Base-by-base conservation (phyloP, 2,329 filamentous ascomycete species). In the Alternaria novae-zelandiae region DNA sequence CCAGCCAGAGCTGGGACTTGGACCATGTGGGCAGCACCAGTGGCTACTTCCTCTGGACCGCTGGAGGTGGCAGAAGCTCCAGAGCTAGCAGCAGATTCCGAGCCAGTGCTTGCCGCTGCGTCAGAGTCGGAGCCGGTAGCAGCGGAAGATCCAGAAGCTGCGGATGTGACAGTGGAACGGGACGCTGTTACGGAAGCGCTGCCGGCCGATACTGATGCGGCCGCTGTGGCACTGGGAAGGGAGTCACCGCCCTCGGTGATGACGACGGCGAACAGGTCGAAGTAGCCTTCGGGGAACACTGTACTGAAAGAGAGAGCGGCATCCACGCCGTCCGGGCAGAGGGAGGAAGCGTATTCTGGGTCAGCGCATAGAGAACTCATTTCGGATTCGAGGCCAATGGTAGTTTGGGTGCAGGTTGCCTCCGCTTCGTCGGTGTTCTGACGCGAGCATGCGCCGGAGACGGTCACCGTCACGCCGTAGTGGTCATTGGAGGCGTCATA, bases 171-270 rank as follows among this genome's bases (percentile, higher is more conserved):
- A 3, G 70, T 61, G 11, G 54, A 51, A 21, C 49, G 49, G 8
- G 49, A 32, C 13, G 49, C 49, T 51, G 49, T 51, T 32, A 36
- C 46, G 28, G 64, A 54, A 23, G 69, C 67, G 49, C 66, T 59
- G 28, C 61, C 59, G 12, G 32, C 63, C 4, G 68, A 69, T 20
- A 66, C 61, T 9, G 72, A 70, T 6, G 67, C 69, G 25, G 67
- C 70, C 1, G 69, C 68, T 15, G 72, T 70, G 6, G 72, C 71
- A 17, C 63, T 61, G 20, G 60, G 60, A 7, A 78, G 64, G 53
- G 72, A 74, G 28, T 77, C 70, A 7, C 59, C 62, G 15, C 74
- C 74, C 11, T 74, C 74, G 2, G 76, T 78, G 49, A 78, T 70
- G 54, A 75, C 59, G 15, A 77, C 44, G 17, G 67, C 56, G 54